Evolutionary conservation across 805 yeast species (phyloP).

Genomic region (Hanseniaspora guilliermondii): DNA sequence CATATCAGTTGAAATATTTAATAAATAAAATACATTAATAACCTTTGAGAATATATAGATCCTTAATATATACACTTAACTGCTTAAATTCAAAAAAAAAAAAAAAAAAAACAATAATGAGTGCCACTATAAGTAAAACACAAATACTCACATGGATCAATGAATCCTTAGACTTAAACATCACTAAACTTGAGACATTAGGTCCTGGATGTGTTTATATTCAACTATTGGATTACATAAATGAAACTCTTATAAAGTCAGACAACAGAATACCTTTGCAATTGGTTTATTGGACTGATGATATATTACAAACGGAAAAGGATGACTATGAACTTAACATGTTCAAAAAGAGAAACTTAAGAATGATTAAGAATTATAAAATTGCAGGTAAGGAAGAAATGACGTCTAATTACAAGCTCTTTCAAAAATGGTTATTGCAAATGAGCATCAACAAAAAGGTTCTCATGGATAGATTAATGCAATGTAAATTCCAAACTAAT

Average conservation of each 20-base stretch:
- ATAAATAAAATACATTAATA: too few species aligned
- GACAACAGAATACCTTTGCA: neutral
- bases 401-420: slow-evolving; percentile 66
- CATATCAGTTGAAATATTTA: too few species aligned
- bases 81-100: too few species aligned
- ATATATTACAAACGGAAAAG: neutral
- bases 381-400: slow-evolving; percentile 52
- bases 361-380: slow-evolving; percentile 24
- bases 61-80: too few species aligned
- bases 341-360: neutral
- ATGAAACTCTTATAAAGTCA: slow-evolving; percentile 60
- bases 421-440: slow-evolving; percentile 66
- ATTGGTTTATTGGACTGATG: slow-evolving; percentile 9
- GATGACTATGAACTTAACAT: neutral
- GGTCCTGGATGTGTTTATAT: slow-evolving; percentile 95
- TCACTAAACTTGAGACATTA: slow-evolving; percentile 77
- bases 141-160: slow-evolving; percentile 71
- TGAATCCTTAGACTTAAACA: slow-evolving; percentile 47
- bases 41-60: too few species aligned
- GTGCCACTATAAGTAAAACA: neutral
- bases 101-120: neutral
- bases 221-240: slow-evolving; percentile 80
- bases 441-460: slow-evolving; percentile 61
- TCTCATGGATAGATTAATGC: slow-evolving; percentile 69
- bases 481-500: slow-evolving; percentile 87